Evolutionary conservation across 352 stramenopile species (phyloP), one percentile per base, ranked within the genome.

Genomic region (Globisporangium apiculatum): DNA sequence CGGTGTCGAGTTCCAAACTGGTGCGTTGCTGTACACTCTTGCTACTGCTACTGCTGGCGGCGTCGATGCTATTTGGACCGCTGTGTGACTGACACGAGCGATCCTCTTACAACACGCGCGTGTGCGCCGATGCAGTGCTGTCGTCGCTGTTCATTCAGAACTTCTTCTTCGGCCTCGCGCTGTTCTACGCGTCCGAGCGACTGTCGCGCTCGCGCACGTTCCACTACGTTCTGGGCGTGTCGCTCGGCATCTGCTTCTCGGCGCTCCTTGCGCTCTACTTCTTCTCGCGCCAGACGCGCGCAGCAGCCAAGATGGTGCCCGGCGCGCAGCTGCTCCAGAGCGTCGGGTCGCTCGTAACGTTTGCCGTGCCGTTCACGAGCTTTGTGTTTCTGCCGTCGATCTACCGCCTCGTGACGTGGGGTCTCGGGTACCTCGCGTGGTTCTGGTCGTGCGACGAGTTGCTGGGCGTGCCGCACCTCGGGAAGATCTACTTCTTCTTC

Each of bases 401-500:
- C 7, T 89, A 90, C 72, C 67, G 73, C 43, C 64, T 91, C 31
- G 61, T 75, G 37, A 68, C 70, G n/a, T 87, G 73, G 75, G 78
- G 69, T 2, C 58, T 80, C 15, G 69, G 65, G n/a, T 90, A 89
- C 48, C 40, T 89, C 15, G 52, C 64, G 15, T 76, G 79, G 53
- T 73, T 94, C 38, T 94, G 84, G 84, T 66, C 72, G 42, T 73
- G 71, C 5, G 84, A 94, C 4, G 69, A 79, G 51, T 64, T 94
- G 24, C 72, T 94, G 18, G 80, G 82, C 7, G 68, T 94, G 7
- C 84, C 84, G 42, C 80, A 94, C 61, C 58, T 94, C 36, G 84
- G 84, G 60, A 94, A 94, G 69, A 77, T 94, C 52, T 94, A 94
- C 61, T 92, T 94, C 38, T 59, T 85, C 24, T 81, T 76, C 57